Percentiles rank a stretch among this genome's conserved stretches.
phyloP scores from a whole-genome alignment of 371 early-diverging fungal species.

The Circinella minor region DNA sequence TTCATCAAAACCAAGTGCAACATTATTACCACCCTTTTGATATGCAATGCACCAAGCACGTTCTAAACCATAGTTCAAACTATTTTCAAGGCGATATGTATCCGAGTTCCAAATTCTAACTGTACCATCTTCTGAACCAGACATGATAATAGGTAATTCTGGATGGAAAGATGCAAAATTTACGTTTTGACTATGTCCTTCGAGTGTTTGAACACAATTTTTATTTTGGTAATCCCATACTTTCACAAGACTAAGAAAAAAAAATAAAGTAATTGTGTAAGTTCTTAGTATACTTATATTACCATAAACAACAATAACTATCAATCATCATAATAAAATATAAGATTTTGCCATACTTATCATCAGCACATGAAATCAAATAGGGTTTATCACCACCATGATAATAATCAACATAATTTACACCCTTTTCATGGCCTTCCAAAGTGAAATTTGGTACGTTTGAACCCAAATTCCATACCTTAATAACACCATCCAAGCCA shows the following conservation, averaged over 20 bases:
- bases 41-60: constrained; percentile 95
- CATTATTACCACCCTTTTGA: constrained; percentile 84
- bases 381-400: constrained; percentile 95
- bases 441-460: constrained; percentile 90
- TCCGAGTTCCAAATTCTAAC: constrained; percentile 98
- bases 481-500: constrained; percentile 90
- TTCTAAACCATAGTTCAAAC: constrained; percentile 95
- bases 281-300: too few species aligned
- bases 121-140: constrained; percentile 96
- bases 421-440: constrained; percentile 94
- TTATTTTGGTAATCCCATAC: constrained; percentile 99
- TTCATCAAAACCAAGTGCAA: constrained; percentile 96
- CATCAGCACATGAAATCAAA: constrained; percentile 91
- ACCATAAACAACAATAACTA: too few species aligned
- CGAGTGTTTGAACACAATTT: constrained; percentile 95
- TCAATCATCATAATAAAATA: too few species aligned
- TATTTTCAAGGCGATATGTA: constrained; percentile 95
- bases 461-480: constrained; percentile 90
- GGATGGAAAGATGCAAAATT: constrained; percentile 96
- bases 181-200: constrained; percentile 99
- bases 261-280: neutral
- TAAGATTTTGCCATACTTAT: constrained; percentile 57
- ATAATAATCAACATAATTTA: constrained; percentile 95
- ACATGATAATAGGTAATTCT: constrained; percentile 95
- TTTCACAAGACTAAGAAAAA: constrained; percentile 70